Percentiles rank a stretch among this genome's conserved stretches.
These are phyloP conservation scores for Choricystis sp. DNA, from an alignment of 139 green algal species.

Conservation along the genomic window DNA sequence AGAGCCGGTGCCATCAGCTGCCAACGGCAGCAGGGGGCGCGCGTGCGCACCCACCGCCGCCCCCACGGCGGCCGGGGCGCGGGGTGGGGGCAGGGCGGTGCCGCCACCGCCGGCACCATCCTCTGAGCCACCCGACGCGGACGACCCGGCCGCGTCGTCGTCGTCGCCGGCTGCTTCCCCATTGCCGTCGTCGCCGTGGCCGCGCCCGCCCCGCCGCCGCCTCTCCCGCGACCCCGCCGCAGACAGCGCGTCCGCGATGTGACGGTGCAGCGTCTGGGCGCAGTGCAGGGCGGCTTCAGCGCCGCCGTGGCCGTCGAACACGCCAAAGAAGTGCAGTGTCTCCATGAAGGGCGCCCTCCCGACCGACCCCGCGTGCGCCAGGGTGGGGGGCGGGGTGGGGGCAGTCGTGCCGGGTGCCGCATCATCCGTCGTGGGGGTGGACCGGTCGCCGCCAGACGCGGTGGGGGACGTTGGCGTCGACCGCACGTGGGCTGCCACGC, in stretches of 20 bases:
- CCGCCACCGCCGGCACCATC: too few species aligned
- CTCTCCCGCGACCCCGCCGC: slow-evolving; percentile 6
- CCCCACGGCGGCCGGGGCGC: too few species aligned
- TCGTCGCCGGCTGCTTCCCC: not conserved
- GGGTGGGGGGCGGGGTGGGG: not conserved
- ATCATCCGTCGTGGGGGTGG: not conserved
- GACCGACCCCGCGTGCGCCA: not conserved
- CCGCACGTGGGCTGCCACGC: slow-evolving; percentile 25
- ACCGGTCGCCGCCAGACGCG: not conserved
- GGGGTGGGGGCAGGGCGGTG: not conserved
- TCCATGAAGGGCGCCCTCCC: slow-evolving; percentile 9
- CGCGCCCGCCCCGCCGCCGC: not conserved
- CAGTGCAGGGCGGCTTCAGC: slow-evolving; percentile 49
- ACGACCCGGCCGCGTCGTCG: not conserved
- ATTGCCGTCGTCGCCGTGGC: not conserved
- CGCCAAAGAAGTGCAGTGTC: slow-evolving; percentile 60
- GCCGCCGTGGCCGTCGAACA: slow-evolving; percentile 69
- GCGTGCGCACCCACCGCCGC: too few species aligned
- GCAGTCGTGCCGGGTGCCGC: not conserved
- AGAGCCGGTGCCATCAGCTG: too few species aligned
- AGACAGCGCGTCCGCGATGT: slow-evolving; percentile 26
- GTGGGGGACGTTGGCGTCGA: slow-evolving; percentile 3
- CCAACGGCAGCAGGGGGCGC: too few species aligned
- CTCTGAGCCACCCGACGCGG: too few species aligned
- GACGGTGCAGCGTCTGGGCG: slow-evolving; percentile 36